Evolutionary conservation across 176 grass and related monocot species (phyloP), one percentile per base, ranked within the genome.

Genomic region (Raddia distichophylla): DNA sequence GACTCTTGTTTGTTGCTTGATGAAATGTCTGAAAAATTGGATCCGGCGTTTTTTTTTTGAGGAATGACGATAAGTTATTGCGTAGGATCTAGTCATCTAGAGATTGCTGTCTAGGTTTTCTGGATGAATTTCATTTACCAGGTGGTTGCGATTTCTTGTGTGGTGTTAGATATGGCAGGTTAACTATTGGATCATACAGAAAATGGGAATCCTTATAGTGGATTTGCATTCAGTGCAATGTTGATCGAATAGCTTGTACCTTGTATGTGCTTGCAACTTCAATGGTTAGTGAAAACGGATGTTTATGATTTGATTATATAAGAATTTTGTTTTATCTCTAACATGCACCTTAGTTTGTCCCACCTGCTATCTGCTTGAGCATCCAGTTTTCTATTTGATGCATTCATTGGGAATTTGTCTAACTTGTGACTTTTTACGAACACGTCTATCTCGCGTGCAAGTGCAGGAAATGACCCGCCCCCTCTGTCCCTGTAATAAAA

Each of bases 161-260:
- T 15, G 1, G 5, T 61, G 19, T 7, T 79, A 13, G 5, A 45
- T 7, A 16, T 47, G 40, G 56, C 35, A 61, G 58, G 74, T 10
- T 0, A n/a, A 10, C 52, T 1, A 20, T 20, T 42, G 8, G 16
- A 19, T 59, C 6, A 18, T 20, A 59, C 20, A 34, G 10, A 58
- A 43, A 77, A 17, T 50, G 4, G 59, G 75, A 33, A 77, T 58
- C 12, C 27, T 53, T 3, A 72, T 17, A 16, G 3, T 34, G 49
- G 17, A 59, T 59, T 20, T 59, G 2, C 18, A 20, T 59, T 18
- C 8, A 1, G 18, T 34, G 27, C 27, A 1, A 62, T 33, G 9
- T 77, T 77, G 47, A 49, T 77, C 58, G 48, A 49, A 63, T 63
- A 14, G 20, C 19, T 1, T 77, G 7, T 49, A 77, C 33, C 19